Conservation (phyloP, 257 asterid species). For the Capsicum rhomboideum region DNA sequence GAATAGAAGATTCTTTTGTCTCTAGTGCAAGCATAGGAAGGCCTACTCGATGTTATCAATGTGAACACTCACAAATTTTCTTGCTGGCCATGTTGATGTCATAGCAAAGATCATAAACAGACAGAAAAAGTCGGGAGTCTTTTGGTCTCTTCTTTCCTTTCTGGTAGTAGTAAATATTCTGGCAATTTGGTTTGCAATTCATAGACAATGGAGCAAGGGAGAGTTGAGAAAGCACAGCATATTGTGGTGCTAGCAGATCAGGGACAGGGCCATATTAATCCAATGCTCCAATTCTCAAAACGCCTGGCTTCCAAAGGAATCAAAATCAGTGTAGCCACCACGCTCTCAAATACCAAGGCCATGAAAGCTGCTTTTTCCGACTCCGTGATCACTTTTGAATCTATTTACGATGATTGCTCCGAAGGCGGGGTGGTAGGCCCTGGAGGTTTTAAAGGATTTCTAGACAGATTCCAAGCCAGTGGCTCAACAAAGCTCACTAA, state of each 20-base stretch:
- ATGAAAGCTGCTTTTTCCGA: slow-evolving; percentile 9
- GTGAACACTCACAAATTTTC: neutral
- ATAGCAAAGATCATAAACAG: neutral
- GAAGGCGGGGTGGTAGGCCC: slow-evolving; percentile 45
- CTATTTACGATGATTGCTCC: slow-evolving; percentile 33
- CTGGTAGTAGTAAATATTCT: neutral
- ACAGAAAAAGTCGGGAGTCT: neutral
- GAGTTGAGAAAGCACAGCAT: slow-evolving; percentile 21
- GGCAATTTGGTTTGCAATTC: neutral
- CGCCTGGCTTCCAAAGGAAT: slow-evolving; percentile 43
- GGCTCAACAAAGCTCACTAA: slow-evolving; percentile 30
- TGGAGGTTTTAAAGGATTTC: slow-evolving; percentile 45
- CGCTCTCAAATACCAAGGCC: slow-evolving; percentile 29
- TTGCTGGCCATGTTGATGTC: neutral
- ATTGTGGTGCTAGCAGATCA: slow-evolving; percentile 42
- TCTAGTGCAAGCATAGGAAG: neutral
- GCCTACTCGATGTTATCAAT: neutral
- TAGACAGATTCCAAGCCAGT: slow-evolving; percentile 40
- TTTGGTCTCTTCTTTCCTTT: neutral
- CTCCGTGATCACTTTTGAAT: slow-evolving; percentile 16
- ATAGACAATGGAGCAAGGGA: slow-evolving; percentile 25
- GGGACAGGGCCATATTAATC: slow-evolving; percentile 60
- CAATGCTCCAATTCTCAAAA: slow-evolving; percentile 49
- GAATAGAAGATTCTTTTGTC: neutral
- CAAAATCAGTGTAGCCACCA: slow-evolving; percentile 39